Percentiles rank a stretch among this genome's conserved stretches.
phyloP scores from a whole-genome alignment of 1,139 yeast species.

The Lizanozyma gosingica region DNA sequence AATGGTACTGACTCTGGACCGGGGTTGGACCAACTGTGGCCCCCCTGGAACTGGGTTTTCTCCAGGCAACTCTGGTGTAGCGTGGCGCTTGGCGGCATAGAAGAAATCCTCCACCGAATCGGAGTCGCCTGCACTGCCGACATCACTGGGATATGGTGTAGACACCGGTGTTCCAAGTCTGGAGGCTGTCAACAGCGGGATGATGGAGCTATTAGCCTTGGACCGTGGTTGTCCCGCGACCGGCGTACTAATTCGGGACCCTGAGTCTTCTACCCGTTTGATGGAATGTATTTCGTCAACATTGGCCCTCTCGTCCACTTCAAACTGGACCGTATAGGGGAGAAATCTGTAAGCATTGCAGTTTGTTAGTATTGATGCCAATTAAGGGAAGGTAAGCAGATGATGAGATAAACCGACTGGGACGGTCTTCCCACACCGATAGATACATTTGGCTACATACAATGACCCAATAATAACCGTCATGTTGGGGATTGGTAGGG shows the following conservation, averaged over 20 bases:
- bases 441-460: slow-evolving; percentile 37
- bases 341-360: slow-evolving; percentile 38
- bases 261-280: slow-evolving; percentile 5
- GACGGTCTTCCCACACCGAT: not conserved
- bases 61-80: not conserved
- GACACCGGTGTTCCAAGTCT: not conserved
- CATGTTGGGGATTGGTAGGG: slow-evolving; percentile 21
- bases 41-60: not conserved
- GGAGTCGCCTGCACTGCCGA: not conserved
- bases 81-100: slow-evolving; percentile 4
- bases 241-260: slow-evolving; percentile 5
- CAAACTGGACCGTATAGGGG: slow-evolving; percentile 68
- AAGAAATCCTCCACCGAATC: slow-evolving; percentile 18
- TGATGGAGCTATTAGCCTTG: slow-evolving; percentile 3
- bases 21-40: slow-evolving; percentile 41
- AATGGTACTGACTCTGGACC: slow-evolving; percentile 19
- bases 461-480: slow-evolving; percentile 53
- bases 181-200: not conserved
- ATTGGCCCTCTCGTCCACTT: slow-evolving; percentile 23
- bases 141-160: too few relatives aligned
- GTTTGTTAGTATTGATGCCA: slow-evolving; percentile 4
- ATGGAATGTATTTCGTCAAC: not conserved
- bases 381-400: too few relatives aligned
- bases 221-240: slow-evolving; percentile 12
- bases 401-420: too few relatives aligned